Conservation (phyloP, 805 yeast species). For the Pichia cephalocereana region DNA sequence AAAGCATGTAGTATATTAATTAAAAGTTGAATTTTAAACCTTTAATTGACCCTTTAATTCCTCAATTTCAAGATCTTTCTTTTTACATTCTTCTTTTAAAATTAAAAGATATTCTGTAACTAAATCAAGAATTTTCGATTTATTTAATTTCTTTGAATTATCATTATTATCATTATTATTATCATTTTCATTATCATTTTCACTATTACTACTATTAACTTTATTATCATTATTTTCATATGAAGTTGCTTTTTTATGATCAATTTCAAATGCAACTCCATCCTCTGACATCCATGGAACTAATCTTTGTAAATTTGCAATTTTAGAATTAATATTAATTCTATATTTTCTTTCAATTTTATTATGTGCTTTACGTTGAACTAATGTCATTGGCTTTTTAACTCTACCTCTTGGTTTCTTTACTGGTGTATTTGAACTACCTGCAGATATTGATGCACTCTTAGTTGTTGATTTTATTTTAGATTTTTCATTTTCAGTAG, state of each 20-base stretch:
- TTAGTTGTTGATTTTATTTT: background rate
- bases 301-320: conserved; percentile 55
- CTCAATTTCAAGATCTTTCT: conserved; percentile 11
- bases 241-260: conserved; percentile 14
- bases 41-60: background rate
- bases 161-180: background rate
- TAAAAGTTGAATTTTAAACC: no score
- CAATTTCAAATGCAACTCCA: conserved; percentile 55
- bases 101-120: conserved; percentile 53
- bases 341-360: conserved; percentile 64
- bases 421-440: background rate
- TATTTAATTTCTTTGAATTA: conserved; percentile 40
- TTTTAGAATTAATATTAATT: conserved; percentile 63
- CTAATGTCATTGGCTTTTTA: conserved; percentile 23
- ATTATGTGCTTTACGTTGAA: conserved; percentile 64
- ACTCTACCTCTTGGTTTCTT: conserved; percentile 8
- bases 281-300: conserved; percentile 62
- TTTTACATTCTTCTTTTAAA: conserved; percentile 41
- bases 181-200: conserved; percentile 2
- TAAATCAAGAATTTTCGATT: conserved; percentile 58
- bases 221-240: background rate
- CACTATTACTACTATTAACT: no score
- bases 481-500: no score
- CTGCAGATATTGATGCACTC: no score
- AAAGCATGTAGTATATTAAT: no score